Base-by-base conservation (phyloP, 805 yeast genomes). In the Teunomyces lycoperdinae region DNA sequence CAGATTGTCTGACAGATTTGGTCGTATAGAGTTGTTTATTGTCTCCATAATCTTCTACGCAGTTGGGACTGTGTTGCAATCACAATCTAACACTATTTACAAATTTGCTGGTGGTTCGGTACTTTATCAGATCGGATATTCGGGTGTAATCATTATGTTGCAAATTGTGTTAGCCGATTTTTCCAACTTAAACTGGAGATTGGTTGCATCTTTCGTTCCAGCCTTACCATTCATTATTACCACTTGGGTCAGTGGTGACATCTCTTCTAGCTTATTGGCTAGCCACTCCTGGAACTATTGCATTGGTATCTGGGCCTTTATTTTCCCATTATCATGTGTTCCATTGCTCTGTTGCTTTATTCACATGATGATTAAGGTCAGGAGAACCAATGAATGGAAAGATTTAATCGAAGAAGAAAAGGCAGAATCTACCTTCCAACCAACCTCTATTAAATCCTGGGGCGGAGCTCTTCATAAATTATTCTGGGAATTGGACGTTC, bases 251-350 rank as follows among this genome's bases (percentile, higher is more conserved):
- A 67, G 83, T 27, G 92, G 89, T 59, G 70, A 82, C 56, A 71
- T 87, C 42, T 66, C 77, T 11, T 53, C 62, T 7, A 65, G 65
- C 31, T 63, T 74, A 47, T 67, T 67, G 30, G 64, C 64, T 9
- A 31, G 38, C 34, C 84, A 89, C 84, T 73, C 81, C 9, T 86
- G 91, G 91, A 58, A 52, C 44, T 69, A 57, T 50, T 85, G 84
- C 58, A 80, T 85, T 55, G 90, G 85, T 34, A 85, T 86, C 79
- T 86, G 87, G 87, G 89, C 90, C 1, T 82, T 84, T 56, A 84
- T 86, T 53, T 79, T 82, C 74, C 91, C 91, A 31, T 67, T 84
- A 33, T 60, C 81, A 4, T 70, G 84, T 54, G 45, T 86, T n/a
- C 92, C 91, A 16, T 63, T 86, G 44, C 54, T 84, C 6, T 52